phyloP scores from a whole-genome alignment of 768 basidiomycete species.

The Tephrocybe sp. region DNA sequence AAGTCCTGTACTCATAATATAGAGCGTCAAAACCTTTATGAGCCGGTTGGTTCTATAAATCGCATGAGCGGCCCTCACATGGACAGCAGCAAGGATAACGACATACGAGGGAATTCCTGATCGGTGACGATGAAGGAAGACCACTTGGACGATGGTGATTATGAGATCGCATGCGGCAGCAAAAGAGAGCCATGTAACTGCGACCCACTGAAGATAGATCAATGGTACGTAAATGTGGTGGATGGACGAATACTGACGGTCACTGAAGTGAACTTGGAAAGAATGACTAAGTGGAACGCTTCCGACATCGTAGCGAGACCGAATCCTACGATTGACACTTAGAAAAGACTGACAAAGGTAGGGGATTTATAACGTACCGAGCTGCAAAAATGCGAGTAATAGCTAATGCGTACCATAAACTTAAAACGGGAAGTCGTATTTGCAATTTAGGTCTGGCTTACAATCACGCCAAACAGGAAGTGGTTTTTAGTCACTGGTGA shows the following conservation, averaged over 20 bases:
- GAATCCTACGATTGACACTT: neutral
- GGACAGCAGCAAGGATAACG: neutral
- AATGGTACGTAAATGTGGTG: neutral
- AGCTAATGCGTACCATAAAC: neutral
- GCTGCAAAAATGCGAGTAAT: neutral
- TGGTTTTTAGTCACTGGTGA: slow-evolving; percentile 1
- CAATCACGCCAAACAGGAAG: neutral
- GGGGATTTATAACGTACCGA: neutral
- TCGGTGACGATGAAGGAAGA: slow-evolving; percentile 2
- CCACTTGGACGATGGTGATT: neutral
- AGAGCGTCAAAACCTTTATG: slow-evolving; percentile 4
- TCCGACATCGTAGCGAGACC: slow-evolving; percentile 2
- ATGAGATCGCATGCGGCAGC: slow-evolving; percentile 1
- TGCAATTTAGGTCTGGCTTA: neutral
- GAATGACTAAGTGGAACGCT: neutral
- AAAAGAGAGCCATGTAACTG: slow-evolving; percentile 6
- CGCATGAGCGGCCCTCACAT: neutral
- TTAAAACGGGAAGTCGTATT: neutral
- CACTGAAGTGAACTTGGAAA: neutral
- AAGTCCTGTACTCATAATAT: slow-evolving; percentile 7
- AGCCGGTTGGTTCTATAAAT: neutral
- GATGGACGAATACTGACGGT: neutral
- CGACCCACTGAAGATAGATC: neutral
- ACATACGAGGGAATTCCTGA: neutral
- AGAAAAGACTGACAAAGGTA: neutral